These are phyloP conservation scores for Monosporascus sp. DNA, from an alignment of 2,329 filamentous ascomycete species.

Conservation along the genomic window DNA sequence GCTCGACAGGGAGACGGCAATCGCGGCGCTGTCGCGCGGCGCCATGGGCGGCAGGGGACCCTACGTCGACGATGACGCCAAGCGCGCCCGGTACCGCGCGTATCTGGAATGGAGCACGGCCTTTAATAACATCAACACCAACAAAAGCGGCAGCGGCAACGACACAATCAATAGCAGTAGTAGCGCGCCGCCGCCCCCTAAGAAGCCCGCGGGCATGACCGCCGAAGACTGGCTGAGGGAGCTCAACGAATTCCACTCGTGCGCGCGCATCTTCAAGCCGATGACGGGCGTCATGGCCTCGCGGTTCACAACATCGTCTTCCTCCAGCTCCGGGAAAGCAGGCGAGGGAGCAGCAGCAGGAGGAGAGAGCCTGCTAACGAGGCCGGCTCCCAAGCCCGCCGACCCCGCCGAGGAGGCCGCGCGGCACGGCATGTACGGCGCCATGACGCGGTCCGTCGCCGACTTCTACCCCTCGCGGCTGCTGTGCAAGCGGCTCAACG, in stretches of 20 bases:
- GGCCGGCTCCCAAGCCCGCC: slow-evolving; percentile 47
- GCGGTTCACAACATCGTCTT: slow-evolving; percentile 69
- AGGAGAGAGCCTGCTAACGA: slow-evolving; percentile 28
- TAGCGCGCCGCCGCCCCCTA: slow-evolving; percentile 46
- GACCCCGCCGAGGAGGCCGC: slow-evolving; percentile 85
- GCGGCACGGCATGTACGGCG: slow-evolving; percentile 86
- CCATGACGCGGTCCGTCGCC: slow-evolving; percentile 68
- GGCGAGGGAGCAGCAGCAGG: slow-evolving; percentile 4
- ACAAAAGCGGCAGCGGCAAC: not conserved
- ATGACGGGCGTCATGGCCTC: slow-evolving; percentile 91
- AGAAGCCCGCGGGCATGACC: slow-evolving; percentile 33
- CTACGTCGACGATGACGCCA: slow-evolving; percentile 76
- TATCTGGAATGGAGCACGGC: slow-evolving; percentile 78
- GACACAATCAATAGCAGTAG: not conserved
- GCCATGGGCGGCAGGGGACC: slow-evolving; percentile 59
- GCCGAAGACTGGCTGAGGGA: slow-evolving; percentile 77
- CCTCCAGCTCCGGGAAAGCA: slow-evolving; percentile 29
- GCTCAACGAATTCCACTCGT: slow-evolving; percentile 66
- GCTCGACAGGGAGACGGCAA: slow-evolving; percentile 61
- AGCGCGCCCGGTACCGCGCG: slow-evolving; percentile 72
- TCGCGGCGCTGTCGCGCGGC: slow-evolving; percentile 64
- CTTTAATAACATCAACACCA: slow-evolving; percentile 32
- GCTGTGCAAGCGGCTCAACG: slow-evolving; percentile 91
- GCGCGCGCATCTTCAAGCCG: slow-evolving; percentile 75
- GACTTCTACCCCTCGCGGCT: slow-evolving; percentile 78